These are phyloP conservation scores for Blastobotrys chiropterorum DNA, from an alignment of 805 yeast genomes.

Conservation along the genomic window DNA sequence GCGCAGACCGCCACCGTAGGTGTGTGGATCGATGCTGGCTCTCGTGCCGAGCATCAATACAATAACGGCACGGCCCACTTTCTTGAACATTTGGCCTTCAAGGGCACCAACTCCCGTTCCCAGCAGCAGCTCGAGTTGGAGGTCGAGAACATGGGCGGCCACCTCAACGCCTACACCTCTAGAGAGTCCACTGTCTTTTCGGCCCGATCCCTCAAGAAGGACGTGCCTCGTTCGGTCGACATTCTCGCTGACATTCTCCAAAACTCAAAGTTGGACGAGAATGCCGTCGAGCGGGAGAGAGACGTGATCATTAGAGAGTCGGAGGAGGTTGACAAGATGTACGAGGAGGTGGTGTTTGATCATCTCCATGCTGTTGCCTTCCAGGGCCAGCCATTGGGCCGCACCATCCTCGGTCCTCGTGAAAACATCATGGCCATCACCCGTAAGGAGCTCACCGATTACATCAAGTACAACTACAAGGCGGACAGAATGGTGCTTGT, in stretches of 20 bases:
- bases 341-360: slow-evolving; percentile 96
- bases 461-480: slow-evolving; percentile 80
- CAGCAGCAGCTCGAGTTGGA: slow-evolving; percentile 84
- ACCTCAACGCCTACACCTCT: slow-evolving; percentile 96
- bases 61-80: slow-evolving; percentile 96
- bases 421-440: slow-evolving; percentile 78
- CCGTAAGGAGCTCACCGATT: slow-evolving; percentile 67
- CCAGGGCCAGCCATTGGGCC: slow-evolving; percentile 87
- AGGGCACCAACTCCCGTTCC: slow-evolving; percentile 78
- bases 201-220: slow-evolving; percentile 76
- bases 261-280: slow-evolving; percentile 69
- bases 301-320: slow-evolving; percentile 94
- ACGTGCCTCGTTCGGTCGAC: slow-evolving; percentile 80
- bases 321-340: slow-evolving; percentile 97
- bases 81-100: slow-evolving; percentile 92
- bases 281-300: slow-evolving; percentile 91
- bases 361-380: slow-evolving; percentile 90
- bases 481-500: slow-evolving; percentile 98
- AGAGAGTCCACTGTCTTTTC: slow-evolving; percentile 96
- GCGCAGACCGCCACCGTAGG: slow-evolving; percentile 96
- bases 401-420: slow-evolving; percentile 93
- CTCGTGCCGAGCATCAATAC: slow-evolving; percentile 83
- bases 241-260: slow-evolving; percentile 86
- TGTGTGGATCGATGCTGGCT: slow-evolving; percentile 97
- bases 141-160: slow-evolving; percentile 94